Base-by-base conservation (phyloP, 2,329 filamentous ascomycete genomes). In the Colletotrichum lini region DNA sequence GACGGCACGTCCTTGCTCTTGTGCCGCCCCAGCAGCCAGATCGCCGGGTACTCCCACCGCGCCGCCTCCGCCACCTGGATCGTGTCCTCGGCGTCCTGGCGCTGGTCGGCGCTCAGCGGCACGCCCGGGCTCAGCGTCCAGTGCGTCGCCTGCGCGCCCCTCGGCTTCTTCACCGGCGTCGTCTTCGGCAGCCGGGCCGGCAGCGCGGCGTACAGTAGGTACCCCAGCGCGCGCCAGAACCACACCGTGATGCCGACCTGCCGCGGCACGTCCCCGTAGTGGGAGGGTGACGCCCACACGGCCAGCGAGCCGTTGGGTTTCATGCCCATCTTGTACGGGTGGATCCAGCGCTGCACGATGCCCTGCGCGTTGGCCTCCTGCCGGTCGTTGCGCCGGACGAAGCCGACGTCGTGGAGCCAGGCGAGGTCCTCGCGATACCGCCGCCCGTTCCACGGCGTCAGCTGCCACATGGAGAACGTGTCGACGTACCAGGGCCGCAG, bases 171-270 rank as follows among this genome's bases (percentile, higher is more conserved):
- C 1, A n/a, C n/a, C 1, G 58, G 45, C 44, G 30, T 18, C 13
- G 10, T 47, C 30, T 40, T 47, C 2, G 44, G 30, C 5, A 8
- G 6, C 23, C 61, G 23, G 7, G 21, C 61, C 16, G 71, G 71
- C 15, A 73, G 26, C 4, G 67, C 49, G 4, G 71, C 71, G 6
- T 9, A 13, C 1, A 67, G 16, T 10, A 73, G 42, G 12, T 50
- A 49, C 9, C 62, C 68, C 30, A 73, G 12, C 4, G 71, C 71
- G 3, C 71, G 62, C 42, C 60, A 73, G 63, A 73, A 73, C 71
- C 71, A 73, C 23, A 49, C 30, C 9, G 42, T 52, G 12, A 50
- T 23, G 8, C 26, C 59, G 3, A 35, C n/a, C 44, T 63, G 18
- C 2, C 4, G 42, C 13, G 18, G 9, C 26, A n/a, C 12, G n/a